phyloP scores from a whole-genome alignment of 2,329 filamentous ascomycete genomes.

The Aspergillus niger region DNA sequence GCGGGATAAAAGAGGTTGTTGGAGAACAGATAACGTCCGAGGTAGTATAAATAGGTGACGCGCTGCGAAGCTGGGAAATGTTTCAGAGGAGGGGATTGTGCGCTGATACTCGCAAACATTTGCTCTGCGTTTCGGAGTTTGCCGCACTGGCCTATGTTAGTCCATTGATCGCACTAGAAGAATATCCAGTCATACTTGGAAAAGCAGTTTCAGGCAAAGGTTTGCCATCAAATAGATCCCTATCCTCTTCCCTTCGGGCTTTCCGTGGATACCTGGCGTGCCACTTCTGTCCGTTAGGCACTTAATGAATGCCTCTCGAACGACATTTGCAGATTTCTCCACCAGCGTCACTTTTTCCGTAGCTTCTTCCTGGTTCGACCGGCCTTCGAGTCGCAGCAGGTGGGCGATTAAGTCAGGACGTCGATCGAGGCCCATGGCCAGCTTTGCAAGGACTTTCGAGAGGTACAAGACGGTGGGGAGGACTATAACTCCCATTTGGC shows the following conservation, averaged over 20 bases:
- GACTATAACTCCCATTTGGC: slow-evolving; percentile 76
- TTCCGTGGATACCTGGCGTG: slow-evolving; percentile 59
- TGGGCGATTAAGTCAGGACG: slow-evolving; percentile 74
- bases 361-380: slow-evolving; percentile 58
- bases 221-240: slow-evolving; percentile 94
- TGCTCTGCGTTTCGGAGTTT: slow-evolving; percentile 83
- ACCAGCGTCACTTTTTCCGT: slow-evolving; percentile 76
- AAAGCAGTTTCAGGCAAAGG: slow-evolving; percentile 82
- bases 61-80: slow-evolving; percentile 84
- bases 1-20: slow-evolving; percentile 81
- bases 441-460: slow-evolving; percentile 74
- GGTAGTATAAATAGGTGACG: slow-evolving; percentile 91
- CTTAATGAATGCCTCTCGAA: slow-evolving; percentile 87
- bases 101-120: slow-evolving; percentile 84
- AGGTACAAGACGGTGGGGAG: slow-evolving; percentile 81
- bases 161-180: too few relatives aligned
- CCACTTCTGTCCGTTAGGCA: slow-evolving; percentile 80
- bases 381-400: slow-evolving; percentile 49
- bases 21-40: slow-evolving; percentile 85
- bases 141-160: slow-evolving; percentile 58
- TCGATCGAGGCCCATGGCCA: slow-evolving; percentile 82
- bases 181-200: slow-evolving; percentile 60
- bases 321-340: slow-evolving; percentile 83
- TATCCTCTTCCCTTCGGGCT: slow-evolving; percentile 78
- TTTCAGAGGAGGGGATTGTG: slow-evolving; percentile 76